phyloP scores from a whole-genome alignment of 140 eudicot species.

The Cichorium intybus region DNA sequence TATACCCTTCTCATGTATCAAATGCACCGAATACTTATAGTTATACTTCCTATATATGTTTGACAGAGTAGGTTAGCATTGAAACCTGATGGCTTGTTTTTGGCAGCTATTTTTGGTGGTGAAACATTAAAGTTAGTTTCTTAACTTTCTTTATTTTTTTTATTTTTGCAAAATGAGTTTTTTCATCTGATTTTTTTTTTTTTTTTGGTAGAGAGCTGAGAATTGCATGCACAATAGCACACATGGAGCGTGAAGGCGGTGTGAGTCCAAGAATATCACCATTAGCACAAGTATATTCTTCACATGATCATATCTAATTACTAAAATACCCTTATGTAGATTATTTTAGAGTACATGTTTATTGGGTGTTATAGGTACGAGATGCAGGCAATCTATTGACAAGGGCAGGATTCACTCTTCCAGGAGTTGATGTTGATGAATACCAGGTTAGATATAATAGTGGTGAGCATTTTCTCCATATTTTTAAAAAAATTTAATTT shows the following conservation, averaged over 20 bases:
- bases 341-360: not conserved
- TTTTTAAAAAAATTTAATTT: conserved; percentile 2
- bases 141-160: conserved; percentile 1
- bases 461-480: conserved; percentile 49
- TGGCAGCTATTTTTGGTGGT: conserved; percentile 96
- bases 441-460: conserved; percentile 86
- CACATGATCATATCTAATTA: conserved; percentile 13
- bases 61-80: conserved; percentile 86
- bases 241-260: conserved; percentile 99
- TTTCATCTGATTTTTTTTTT: conserved; percentile 12
- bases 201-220: conserved; percentile 71
- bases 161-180: not conserved
- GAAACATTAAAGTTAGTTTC: conserved; percentile 81
- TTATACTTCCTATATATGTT: conserved; percentile 7
- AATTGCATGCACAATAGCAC: conserved; percentile 93
- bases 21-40: not conserved
- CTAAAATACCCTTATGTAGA: not conserved
- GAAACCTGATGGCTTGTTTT: conserved; percentile 95
- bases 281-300: conserved; percentile 77
- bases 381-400: conserved; percentile 99
- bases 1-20: not conserved
- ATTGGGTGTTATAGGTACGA: conserved; percentile 55
- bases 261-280: conserved; percentile 94
- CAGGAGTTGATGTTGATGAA: conserved; percentile 95
- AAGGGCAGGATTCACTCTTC: conserved; percentile 95